phyloP scores from a whole-genome alignment of 2,329 filamentous ascomycete species.

The Cytospora piceae region DNA sequence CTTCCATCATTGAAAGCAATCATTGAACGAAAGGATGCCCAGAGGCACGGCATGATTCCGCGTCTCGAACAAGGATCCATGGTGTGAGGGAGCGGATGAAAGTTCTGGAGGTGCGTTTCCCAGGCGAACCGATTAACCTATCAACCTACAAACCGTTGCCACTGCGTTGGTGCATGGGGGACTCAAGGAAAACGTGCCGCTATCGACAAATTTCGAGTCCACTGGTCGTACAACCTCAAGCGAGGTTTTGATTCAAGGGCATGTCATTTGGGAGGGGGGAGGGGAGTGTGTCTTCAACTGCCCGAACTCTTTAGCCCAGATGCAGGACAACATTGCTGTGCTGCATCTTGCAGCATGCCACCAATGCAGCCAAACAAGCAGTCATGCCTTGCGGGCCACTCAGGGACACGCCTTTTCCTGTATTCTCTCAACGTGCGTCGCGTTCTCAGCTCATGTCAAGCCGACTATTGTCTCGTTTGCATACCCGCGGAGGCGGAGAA shows the following conservation, averaged over 20 bases:
- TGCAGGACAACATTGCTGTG: background rate
- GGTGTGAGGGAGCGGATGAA: too few species aligned
- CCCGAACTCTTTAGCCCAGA: slow-evolving; percentile 1
- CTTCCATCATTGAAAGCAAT: too few species aligned
- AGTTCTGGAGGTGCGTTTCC: too few species aligned
- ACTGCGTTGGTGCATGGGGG: background rate
- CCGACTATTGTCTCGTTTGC: background rate
- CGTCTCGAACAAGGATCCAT: too few species aligned
- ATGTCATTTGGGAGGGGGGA: background rate
- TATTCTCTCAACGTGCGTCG: background rate
- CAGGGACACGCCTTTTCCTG: background rate
- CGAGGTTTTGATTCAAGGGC: background rate
- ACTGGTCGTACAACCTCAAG: background rate
- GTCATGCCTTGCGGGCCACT: background rate
- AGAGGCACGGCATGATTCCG: too few species aligned
- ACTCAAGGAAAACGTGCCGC: background rate
- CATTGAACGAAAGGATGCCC: too few species aligned
- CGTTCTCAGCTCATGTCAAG: background rate
- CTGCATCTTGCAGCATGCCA: slow-evolving; percentile 2
- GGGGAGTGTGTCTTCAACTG: background rate
- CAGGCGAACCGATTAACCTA: too few species aligned
- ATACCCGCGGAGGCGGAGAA: background rate
- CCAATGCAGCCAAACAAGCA: background rate
- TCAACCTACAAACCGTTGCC: too few species aligned
- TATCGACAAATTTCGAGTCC: background rate